Evolutionary conservation across 2,329 filamentous ascomycete species (phyloP).

Genomic region (Pestalotiopsis sp.): DNA sequence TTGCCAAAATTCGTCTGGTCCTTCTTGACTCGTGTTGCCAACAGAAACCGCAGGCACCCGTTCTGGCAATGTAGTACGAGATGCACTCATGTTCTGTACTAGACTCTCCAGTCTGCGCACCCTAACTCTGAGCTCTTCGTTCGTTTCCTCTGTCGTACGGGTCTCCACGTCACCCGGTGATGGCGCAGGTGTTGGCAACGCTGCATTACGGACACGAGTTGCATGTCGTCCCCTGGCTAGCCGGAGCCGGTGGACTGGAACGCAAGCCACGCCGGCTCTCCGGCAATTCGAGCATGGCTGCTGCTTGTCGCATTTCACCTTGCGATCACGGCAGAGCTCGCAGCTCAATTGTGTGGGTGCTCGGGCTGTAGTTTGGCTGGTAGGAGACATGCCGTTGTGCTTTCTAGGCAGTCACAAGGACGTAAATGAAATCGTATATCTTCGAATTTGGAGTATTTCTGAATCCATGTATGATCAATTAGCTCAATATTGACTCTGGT

Average conservation of each 20-base stretch:
- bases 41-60: neutral
- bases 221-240: neutral
- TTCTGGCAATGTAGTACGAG: neutral
- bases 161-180: neutral
- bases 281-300: conserved; percentile 2
- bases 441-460: neutral
- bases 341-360: conserved; percentile 1
- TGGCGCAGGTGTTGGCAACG: neutral
- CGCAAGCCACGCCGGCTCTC: neutral
- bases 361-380: neutral
- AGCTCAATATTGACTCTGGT: neutral
- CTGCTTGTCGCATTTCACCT: conserved; percentile 8
- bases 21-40: neutral
- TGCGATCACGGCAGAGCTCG: conserved; percentile 5
- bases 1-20: conserved; percentile 6
- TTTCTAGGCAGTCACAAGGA: neutral
- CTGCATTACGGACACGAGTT: neutral
- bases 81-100: neutral
- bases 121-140: neutral
- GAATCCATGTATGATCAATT: neutral
- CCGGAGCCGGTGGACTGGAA: neutral
- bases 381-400: neutral
- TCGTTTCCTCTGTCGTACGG: neutral
- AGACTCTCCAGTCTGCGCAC: neutral
- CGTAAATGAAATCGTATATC: neutral